A percentile compares a stretch with the other conserved stretches of the same genome.
phyloP scores from a whole-genome alignment of 192 early-diverging fungal genomes.

The Polychytrium aggregatum region DNA sequence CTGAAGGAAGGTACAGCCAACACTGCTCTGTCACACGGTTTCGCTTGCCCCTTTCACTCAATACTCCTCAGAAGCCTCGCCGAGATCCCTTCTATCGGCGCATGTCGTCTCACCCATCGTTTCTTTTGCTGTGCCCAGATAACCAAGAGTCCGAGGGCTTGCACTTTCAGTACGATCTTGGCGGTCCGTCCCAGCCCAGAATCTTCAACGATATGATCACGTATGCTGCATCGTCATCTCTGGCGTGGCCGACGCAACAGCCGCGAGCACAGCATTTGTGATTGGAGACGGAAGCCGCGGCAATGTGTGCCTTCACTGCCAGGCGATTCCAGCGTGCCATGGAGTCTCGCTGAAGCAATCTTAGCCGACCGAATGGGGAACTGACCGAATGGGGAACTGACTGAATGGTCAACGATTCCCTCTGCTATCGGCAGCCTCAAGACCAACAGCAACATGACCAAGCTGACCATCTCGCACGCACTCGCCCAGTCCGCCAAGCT shows the following conservation, averaged over 20 bases:
- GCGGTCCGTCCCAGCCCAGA: slow-evolving; percentile 40
- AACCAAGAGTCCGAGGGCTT: slow-evolving; percentile 45
- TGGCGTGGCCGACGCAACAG: neutral
- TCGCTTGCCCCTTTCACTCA: too few species aligned
- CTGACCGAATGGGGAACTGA: too few species aligned
- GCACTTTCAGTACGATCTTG: slow-evolving; percentile 69
- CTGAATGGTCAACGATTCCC: too few species aligned
- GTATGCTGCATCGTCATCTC: neutral
- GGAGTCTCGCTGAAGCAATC: neutral
- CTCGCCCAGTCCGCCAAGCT: slow-evolving; percentile 94
- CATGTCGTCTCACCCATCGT: slow-evolving; percentile 46
- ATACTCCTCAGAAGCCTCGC: too few species aligned
- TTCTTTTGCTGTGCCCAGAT: too few species aligned
- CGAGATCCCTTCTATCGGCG: too few species aligned
- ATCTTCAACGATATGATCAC: slow-evolving; percentile 86
- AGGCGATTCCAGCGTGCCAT: neutral
- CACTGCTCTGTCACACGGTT: neutral
- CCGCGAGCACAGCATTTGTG: too few species aligned
- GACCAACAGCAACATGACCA: slow-evolving; percentile 57
- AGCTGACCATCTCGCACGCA: slow-evolving; percentile 90
- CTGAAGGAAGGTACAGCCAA: too few species aligned
- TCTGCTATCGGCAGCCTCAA: slow-evolving; percentile 4
- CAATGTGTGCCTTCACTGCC: neutral
- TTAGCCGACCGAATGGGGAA: too few species aligned
- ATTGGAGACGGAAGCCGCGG: too few species aligned